Conservation (phyloP, 306 rosid genomes). For the Ziziphus jujuba region DNA sequence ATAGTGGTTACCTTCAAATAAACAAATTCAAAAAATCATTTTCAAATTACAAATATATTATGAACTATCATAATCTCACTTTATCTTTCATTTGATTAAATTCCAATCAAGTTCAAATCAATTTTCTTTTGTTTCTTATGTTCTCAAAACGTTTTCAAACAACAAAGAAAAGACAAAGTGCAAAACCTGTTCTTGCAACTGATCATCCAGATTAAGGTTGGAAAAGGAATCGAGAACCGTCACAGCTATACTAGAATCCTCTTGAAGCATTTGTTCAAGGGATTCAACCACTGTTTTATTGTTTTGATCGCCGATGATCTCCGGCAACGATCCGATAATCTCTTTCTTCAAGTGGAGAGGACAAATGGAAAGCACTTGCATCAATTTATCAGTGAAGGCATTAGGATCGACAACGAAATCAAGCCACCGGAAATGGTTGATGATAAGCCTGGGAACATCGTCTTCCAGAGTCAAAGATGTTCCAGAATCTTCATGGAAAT, state of each 20-base stretch:
- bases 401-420: slow-evolving; percentile 36
- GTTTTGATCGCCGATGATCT: slow-evolving; percentile 36
- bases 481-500: slow-evolving; percentile 24
- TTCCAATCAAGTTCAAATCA: neutral
- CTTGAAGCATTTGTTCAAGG: slow-evolving; percentile 40
- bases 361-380: slow-evolving; percentile 39
- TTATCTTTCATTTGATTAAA: too few species aligned
- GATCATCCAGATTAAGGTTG: slow-evolving; percentile 33
- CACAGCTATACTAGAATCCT: slow-evolving; percentile 32
- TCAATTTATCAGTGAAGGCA: slow-evolving; percentile 33
- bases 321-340: slow-evolving; percentile 43
- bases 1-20: slow-evolving; percentile 29
- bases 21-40: neutral
- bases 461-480: slow-evolving; percentile 30
- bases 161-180: neutral
- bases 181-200: slow-evolving; percentile 40
- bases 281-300: slow-evolving; percentile 33
- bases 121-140: too few species aligned
- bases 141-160: neutral
- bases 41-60: neutral
- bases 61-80: neutral
- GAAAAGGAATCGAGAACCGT: slow-evolving; percentile 41
- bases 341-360: slow-evolving; percentile 41
- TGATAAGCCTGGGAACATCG: slow-evolving; percentile 36
- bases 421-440: slow-evolving; percentile 47